Percentiles rank a stretch among this genome's conserved stretches.
Evolutionary conservation across 2,329 filamentous ascomycete species (phyloP).

Genomic region (Helminthosporium solani): DNA sequence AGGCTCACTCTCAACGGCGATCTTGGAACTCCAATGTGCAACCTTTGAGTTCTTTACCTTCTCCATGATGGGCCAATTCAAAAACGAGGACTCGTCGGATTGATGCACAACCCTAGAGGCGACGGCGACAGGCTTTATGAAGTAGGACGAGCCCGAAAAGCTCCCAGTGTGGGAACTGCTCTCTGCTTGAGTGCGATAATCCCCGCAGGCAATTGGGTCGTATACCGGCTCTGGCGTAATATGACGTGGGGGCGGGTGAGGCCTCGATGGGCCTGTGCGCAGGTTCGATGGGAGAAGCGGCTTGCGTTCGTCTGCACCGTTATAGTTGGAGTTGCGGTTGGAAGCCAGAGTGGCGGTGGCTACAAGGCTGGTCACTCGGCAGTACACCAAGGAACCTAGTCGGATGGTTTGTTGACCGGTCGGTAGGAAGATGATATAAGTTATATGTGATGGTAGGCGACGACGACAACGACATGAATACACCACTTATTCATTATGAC

Average conservation of each 20-base stretch:
- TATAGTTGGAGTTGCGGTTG: not conserved
- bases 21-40: constrained; percentile 52
- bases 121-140: constrained; percentile 20
- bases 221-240: not conserved
- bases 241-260: constrained; percentile 34
- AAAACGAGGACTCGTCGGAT: constrained; percentile 16
- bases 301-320: constrained; percentile 5
- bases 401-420: too few species aligned
- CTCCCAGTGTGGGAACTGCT: not conserved
- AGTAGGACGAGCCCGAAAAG: constrained; percentile 20
- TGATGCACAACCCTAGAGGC: constrained; percentile 16
- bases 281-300: constrained; percentile 22
- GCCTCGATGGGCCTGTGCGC: constrained; percentile 16
- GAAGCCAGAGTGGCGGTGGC: constrained; percentile 19
- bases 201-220: constrained; percentile 10
- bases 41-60: constrained; percentile 42
- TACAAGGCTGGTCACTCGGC: not conserved
- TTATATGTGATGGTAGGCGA: too few species aligned
- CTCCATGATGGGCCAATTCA: constrained; percentile 40
- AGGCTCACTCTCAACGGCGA: constrained; percentile 73
- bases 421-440: too few species aligned
- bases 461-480: too few species aligned
- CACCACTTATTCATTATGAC: too few species aligned
- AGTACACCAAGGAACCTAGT: too few species aligned
- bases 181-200: constrained; percentile 15